Evolutionary conservation across 768 basidiomycete species (phyloP).

Genomic region (Kwoniella sp.): DNA sequence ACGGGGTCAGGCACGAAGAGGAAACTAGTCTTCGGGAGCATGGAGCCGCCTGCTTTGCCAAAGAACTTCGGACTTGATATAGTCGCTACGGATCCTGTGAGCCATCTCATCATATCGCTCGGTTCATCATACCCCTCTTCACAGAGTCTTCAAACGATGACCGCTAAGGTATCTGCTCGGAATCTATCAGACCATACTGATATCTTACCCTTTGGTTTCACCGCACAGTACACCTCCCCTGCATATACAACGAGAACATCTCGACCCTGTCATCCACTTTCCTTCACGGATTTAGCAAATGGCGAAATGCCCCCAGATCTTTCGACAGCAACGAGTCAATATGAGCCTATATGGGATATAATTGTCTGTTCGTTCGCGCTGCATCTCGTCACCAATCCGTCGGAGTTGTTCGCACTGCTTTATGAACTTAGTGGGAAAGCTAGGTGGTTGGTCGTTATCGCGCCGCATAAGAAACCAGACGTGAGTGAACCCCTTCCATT

Average conservation of each 20-base stretch:
- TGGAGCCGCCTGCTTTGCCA: conserved; percentile 24
- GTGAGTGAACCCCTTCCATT: conserved; percentile 54
- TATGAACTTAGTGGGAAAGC: conserved; percentile 67
- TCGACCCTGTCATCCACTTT: conserved; percentile 63
- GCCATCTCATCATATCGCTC: conserved; percentile 35
- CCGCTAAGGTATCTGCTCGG: no score
- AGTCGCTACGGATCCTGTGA: conserved; percentile 61
- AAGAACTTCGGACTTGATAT: conserved; percentile 29
- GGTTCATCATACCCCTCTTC: no score
- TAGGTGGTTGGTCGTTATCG: conserved; percentile 69
- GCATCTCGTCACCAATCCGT: conserved; percentile 67
- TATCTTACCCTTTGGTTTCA: not conserved
- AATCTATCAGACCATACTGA: not conserved
- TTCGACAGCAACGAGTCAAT: no score
- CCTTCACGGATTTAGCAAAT: conserved; percentile 67
- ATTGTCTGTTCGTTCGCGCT: conserved; percentile 74
- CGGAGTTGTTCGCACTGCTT: conserved; percentile 67
- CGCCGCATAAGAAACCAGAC: conserved; percentile 77
- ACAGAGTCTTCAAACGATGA: no score
- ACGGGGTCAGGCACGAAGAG: not conserved
- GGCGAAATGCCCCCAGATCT: conserved; percentile 60
- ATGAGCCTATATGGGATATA: conserved; percentile 63
- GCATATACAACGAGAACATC: conserved; percentile 65
- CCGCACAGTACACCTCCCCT: conserved; percentile 63
- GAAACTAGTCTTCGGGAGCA: not conserved